Evolutionary conservation across 2,329 filamentous ascomycete genomes (phyloP).

Genomic region (Atkinsonella texensis): DNA sequence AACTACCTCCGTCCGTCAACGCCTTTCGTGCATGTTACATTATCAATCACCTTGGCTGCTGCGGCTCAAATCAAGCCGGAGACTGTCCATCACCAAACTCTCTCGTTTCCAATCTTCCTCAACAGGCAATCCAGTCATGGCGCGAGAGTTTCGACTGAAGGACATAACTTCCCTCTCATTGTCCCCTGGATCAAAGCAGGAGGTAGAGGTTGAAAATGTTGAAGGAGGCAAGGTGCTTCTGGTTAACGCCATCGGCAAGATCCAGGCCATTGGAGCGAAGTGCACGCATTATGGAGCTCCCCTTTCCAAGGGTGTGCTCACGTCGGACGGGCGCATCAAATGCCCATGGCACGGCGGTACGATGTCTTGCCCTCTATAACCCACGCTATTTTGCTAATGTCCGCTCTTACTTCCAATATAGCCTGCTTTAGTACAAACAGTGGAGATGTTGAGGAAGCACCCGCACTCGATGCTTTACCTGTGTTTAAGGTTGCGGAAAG

Average conservation of each 20-base stretch:
- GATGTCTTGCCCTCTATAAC: conserved; percentile 12
- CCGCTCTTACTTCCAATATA: conserved; percentile 18
- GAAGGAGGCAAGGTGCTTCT: conserved; percentile 78
- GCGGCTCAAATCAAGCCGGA: background rate
- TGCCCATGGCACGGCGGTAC: conserved; percentile 94
- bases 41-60: background rate
- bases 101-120: conserved; percentile 6
- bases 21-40: conserved; percentile 5
- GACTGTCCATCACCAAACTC: background rate
- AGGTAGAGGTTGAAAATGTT: conserved; percentile 83
- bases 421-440: conserved; percentile 87
- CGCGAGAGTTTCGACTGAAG: conserved; percentile 59
- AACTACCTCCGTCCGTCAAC: background rate
- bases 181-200: conserved; percentile 70
- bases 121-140: conserved; percentile 29
- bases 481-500: conserved; percentile 73
- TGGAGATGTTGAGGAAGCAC: conserved; percentile 91
- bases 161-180: conserved; percentile 63
- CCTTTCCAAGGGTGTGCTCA: conserved; percentile 73
- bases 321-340: conserved; percentile 68
- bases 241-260: conserved; percentile 61
- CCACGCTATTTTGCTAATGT: conserved; percentile 1
- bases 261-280: conserved; percentile 70
- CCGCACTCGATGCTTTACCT: conserved; percentile 74
- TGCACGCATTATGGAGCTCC: conserved; percentile 93